phyloP scores from a whole-genome alignment of 805 yeast species.

The Saturnispora hagleri region DNA sequence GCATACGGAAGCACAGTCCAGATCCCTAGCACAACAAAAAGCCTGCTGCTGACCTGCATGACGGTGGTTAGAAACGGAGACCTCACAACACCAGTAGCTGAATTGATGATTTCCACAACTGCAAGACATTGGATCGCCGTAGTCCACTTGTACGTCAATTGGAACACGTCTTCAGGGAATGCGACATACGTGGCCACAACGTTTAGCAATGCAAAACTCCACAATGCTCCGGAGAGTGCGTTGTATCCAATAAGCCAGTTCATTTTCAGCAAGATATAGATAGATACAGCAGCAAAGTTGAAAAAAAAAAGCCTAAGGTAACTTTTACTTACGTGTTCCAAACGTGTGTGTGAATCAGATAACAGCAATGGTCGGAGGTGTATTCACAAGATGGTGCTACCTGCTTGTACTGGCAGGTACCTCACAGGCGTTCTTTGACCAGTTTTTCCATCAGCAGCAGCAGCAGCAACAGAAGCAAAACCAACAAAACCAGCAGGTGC shows the following conservation, averaged over 20 bases:
- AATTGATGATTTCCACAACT: constrained; percentile 68
- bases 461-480: constrained; percentile 25
- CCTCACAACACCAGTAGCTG: constrained; percentile 70
- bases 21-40: constrained; percentile 76
- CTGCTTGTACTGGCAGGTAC: neutral
- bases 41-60: constrained; percentile 81
- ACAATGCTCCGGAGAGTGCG: constrained; percentile 25
- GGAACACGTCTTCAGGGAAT: constrained; percentile 55
- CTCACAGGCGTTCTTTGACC: constrained; percentile 18
- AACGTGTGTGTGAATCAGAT: neutral
- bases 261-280: neutral
- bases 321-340: neutral
- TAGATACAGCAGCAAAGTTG: neutral
- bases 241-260: constrained; percentile 27
- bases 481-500: constrained; percentile 31
- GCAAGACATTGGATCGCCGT: constrained; percentile 73
- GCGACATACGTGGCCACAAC: constrained; percentile 16
- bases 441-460: constrained; percentile 13
- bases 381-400: neutral
- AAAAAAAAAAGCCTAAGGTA: neutral
- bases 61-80: constrained; percentile 79
- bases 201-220: constrained; percentile 26
- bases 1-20: constrained; percentile 66
- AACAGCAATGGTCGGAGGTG: neutral
- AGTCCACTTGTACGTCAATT: constrained; percentile 47